These are phyloP conservation scores for Santalum album DNA, from an alignment of 164 flowering plant genomes.

Conservation along the genomic window DNA sequence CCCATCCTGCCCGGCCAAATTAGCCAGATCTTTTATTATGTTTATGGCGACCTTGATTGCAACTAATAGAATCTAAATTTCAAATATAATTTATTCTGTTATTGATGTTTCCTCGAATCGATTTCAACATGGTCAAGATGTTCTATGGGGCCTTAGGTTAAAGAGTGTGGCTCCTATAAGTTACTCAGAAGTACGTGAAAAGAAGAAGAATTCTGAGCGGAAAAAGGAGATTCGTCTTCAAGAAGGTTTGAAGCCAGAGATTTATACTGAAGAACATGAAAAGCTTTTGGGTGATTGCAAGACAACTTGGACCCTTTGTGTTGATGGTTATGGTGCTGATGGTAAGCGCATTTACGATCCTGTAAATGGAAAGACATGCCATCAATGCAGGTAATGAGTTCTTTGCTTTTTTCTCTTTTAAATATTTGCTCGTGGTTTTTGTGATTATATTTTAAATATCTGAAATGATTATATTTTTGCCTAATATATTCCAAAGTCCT, in stretches of 20 bases:
- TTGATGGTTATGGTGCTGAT: conserved; percentile 22
- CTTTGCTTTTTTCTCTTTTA: neutral
- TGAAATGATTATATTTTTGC: no score
- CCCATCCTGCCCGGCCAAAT: no score
- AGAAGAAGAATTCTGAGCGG: neutral
- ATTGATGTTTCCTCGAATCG: neutral
- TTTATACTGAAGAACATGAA: conserved; percentile 25
- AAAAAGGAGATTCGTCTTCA: conserved; percentile 5
- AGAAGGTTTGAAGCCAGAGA: conserved; percentile 22
- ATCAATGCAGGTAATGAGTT: conserved; percentile 24
- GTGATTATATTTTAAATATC: no score
- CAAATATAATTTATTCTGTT: no score
- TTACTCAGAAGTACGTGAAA: conserved; percentile 6
- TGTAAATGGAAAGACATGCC: conserved; percentile 21
- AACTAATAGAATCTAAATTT: no score
- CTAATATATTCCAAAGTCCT: no score
- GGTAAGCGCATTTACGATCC: conserved; percentile 23
- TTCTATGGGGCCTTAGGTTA: conserved; percentile 12
- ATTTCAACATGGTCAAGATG: no score
- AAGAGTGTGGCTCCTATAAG: conserved; percentile 17
- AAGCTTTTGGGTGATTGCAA: conserved; percentile 20
- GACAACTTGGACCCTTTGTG: conserved; percentile 11
- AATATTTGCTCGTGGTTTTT: neutral
- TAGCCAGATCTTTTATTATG: no score
- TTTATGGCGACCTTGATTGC: no score